These are phyloP conservation scores for Phialophora chinensis DNA, from an alignment of 2,329 filamentous ascomycete species.

Conservation along the genomic window DNA sequence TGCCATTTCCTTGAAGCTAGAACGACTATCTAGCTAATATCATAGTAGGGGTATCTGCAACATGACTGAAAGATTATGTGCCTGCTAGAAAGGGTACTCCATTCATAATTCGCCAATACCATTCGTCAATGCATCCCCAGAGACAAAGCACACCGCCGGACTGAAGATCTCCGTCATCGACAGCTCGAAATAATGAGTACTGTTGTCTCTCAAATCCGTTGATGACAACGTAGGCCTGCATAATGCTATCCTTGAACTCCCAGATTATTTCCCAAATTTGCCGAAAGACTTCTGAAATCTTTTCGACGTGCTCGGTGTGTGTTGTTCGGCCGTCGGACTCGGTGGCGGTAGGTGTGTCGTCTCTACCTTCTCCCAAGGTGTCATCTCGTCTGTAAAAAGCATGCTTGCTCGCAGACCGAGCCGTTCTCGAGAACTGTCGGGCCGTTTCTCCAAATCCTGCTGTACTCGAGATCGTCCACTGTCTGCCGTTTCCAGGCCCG, in stretches of 20 bases:
- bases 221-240: not conserved
- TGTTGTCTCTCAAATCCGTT: not conserved
- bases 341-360: not conserved
- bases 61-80: not conserved
- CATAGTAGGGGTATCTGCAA: not conserved
- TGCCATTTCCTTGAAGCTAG: not conserved
- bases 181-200: not conserved
- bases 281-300: constrained; percentile 32
- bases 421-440: constrained; percentile 32
- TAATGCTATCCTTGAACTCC: not conserved
- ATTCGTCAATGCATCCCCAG: constrained; percentile 9
- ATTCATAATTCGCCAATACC: not conserved
- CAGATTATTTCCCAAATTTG: constrained; percentile 30
- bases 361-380: constrained; percentile 34
- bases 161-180: not conserved
- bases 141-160: not conserved
- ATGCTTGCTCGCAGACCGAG: constrained; percentile 36
- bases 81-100: constrained; percentile 9
- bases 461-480: constrained; percentile 18
- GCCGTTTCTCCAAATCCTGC: constrained; percentile 29
- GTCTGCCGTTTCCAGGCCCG: not conserved
- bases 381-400: constrained; percentile 26
- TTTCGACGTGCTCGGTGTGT: constrained; percentile 14
- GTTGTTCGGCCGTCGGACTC: not conserved
- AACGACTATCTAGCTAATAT: not conserved